phyloP scores from a whole-genome alignment of 2,329 filamentous ascomycete species.

The Botryosphaeria agaves region DNA sequence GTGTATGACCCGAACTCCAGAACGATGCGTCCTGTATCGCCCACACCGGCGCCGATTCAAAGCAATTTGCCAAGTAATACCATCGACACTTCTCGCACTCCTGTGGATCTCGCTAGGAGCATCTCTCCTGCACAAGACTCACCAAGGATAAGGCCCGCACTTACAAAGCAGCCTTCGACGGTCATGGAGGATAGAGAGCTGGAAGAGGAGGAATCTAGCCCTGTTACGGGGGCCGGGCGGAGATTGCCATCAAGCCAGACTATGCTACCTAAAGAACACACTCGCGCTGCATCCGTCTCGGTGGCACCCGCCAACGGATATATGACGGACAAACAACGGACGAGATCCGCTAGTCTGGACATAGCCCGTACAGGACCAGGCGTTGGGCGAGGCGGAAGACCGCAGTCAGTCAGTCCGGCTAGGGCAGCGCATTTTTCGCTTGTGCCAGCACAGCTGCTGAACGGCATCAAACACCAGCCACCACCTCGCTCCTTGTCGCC shows the following conservation, averaged over 20 bases:
- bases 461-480: slow-evolving; percentile 48
- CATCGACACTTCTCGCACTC: too few species aligned
- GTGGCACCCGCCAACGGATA: neutral
- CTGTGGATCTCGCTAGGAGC: too few species aligned
- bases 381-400: slow-evolving; percentile 4
- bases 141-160: neutral
- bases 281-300: neutral
- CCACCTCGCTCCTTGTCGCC: slow-evolving; percentile 56
- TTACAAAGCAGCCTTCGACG: slow-evolving; percentile 24
- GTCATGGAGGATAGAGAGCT: slow-evolving; percentile 29
- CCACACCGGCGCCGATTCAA: too few species aligned
- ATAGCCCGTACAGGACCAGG: slow-evolving; percentile 9
- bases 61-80: too few species aligned
- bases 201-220: slow-evolving; percentile 22
- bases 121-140: neutral
- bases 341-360: slow-evolving; percentile 12
- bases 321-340: slow-evolving; percentile 4
- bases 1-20: slow-evolving; percentile 8
- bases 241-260: too few species aligned
- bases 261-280: too few species aligned
- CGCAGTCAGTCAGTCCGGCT: slow-evolving; percentile 38
- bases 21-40: too few species aligned
- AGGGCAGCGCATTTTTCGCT: slow-evolving; percentile 51
- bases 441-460: slow-evolving; percentile 31
- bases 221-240: too few species aligned